These are phyloP conservation scores for Chrysoporthe deuterocubensis DNA, from an alignment of 2,329 filamentous ascomycete species.

Conservation along the genomic window DNA sequence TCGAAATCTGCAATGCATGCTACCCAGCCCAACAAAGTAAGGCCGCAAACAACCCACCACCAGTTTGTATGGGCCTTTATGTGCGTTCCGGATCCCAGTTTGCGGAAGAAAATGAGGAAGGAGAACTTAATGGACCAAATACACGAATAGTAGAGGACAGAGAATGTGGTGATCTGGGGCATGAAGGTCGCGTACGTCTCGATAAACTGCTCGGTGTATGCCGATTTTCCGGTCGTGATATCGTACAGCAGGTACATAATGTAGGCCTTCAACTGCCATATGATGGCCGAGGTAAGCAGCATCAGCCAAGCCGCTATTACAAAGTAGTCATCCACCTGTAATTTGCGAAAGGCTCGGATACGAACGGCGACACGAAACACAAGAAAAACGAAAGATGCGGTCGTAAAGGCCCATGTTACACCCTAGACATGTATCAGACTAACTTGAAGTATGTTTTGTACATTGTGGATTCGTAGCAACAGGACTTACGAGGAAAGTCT, in stretches of 20 bases:
- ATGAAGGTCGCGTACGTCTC: not conserved
- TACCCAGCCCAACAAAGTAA: not conserved
- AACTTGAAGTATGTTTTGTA: not conserved
- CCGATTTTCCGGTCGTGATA: not conserved
- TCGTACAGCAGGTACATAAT: constrained; percentile 8
- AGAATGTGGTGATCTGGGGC: not conserved
- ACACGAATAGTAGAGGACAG: constrained; percentile 6
- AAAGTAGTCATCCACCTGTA: constrained; percentile 4
- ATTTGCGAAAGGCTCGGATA: not conserved
- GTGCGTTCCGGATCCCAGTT: not conserved
- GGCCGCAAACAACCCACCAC: constrained; percentile 9
- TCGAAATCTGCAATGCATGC: constrained; percentile 4
- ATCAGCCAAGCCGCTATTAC: constrained; percentile 8
- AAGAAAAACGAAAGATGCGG: not conserved
- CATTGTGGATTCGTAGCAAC: not conserved
- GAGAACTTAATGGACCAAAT: constrained; percentile 11
- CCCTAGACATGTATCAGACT: not conserved
- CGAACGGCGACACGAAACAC: constrained; percentile 5
- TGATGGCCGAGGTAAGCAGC: constrained; percentile 6
- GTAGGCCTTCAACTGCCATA: constrained; percentile 1
- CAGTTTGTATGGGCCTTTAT: not conserved
- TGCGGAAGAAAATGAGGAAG: constrained; percentile 10
- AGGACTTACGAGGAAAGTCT: not conserved
- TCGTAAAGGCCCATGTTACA: constrained; percentile 1
- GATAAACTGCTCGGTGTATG: not conserved